Evolutionary conservation across 2,329 filamentous ascomycete species (phyloP).

Genomic region (Canariomyces notabilis): DNA sequence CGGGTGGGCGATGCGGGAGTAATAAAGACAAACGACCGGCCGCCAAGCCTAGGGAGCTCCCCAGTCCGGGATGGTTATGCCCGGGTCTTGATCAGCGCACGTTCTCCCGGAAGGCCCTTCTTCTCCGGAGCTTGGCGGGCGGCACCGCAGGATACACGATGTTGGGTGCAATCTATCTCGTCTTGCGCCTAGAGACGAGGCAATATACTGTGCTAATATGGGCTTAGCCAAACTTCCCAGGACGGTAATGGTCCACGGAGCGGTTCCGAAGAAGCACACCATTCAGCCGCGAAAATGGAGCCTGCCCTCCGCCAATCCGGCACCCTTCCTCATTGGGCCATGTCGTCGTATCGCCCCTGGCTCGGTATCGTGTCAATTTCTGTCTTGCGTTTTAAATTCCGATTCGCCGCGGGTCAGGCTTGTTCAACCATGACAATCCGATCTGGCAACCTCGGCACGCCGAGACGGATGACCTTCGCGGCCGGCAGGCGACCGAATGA

Average conservation of each 20-base stretch:
- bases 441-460: neutral
- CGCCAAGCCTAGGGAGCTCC: no score
- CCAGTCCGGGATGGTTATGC: no score
- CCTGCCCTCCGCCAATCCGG: neutral
- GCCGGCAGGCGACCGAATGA: neutral
- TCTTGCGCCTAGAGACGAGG: neutral
- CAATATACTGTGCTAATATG: neutral
- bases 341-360: conserved; percentile 8
- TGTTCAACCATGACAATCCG: neutral
- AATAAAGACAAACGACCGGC: no score
- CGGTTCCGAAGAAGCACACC: conserved; percentile 5
- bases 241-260: neutral
- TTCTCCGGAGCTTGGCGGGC: no score
- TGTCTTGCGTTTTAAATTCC: conserved; percentile 3
- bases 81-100: no score
- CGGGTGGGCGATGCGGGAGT: no score
- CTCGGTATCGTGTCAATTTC: conserved; percentile 7
- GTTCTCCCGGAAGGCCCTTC: no score
- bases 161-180: neutral
- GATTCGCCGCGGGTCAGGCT: neutral
- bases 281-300: conserved; percentile 15
- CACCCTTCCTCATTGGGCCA: conserved; percentile 6
- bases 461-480: neutral
- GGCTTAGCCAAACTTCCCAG: neutral
- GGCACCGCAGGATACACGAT: neutral